These are phyloP conservation scores for Nothophaeocryptopus gaeumannii DNA, from an alignment of 2,329 filamentous ascomycete species.

Conservation along the genomic window DNA sequence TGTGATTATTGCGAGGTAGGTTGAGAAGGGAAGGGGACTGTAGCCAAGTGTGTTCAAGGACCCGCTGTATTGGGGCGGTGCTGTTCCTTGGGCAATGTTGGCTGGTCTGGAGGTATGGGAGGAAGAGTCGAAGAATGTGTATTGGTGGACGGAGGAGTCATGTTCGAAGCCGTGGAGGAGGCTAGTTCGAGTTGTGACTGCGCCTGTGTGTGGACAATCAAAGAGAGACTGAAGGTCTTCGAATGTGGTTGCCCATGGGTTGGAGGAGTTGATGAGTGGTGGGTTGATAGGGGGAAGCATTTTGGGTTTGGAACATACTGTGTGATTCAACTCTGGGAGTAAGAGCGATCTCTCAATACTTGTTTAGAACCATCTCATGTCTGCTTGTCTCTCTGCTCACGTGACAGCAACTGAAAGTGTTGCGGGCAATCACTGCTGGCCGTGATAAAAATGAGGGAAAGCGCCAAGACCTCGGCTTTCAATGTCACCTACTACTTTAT, in stretches of 20 bases:
- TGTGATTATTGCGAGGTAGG: slow-evolving; percentile 58
- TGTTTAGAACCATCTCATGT: too few species aligned
- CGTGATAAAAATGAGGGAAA: neutral
- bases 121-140: slow-evolving; percentile 59
- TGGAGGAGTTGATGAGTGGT: slow-evolving; percentile 71
- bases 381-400: neutral
- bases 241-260: slow-evolving; percentile 69
- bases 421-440: neutral
- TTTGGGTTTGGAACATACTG: slow-evolving; percentile 18
- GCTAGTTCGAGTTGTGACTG: slow-evolving; percentile 71
- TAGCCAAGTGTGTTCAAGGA: slow-evolving; percentile 71
- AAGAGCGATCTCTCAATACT: neutral
- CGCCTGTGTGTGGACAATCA: slow-evolving; percentile 61
- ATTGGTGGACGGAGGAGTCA: slow-evolving; percentile 59
- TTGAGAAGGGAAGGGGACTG: slow-evolving; percentile 59
- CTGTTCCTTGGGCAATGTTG: slow-evolving; percentile 27
- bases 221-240: slow-evolving; percentile 63
- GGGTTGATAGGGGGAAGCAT: slow-evolving; percentile 54
- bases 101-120: slow-evolving; percentile 32
- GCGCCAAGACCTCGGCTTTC: neutral
- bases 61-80: slow-evolving; percentile 26
- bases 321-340: neutral
- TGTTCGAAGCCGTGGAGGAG: slow-evolving; percentile 64
- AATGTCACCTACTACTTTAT: too few species aligned
- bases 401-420: neutral